Evolutionary conservation across 2,329 filamentous ascomycete genomes (phyloP).

Genomic region (Xylariaceae sp.): DNA sequence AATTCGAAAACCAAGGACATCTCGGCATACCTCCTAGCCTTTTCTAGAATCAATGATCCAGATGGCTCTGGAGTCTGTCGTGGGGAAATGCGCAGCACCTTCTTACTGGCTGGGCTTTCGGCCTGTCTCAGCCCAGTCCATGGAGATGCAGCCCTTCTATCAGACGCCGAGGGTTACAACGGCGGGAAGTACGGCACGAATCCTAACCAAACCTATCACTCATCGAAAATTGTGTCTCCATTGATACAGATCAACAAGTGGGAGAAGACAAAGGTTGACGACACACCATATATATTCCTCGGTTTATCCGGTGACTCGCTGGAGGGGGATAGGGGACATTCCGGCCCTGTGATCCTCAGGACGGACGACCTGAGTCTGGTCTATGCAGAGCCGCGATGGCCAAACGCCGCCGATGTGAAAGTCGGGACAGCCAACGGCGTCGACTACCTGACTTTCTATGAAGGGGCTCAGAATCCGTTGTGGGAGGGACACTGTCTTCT

Average conservation of each 20-base stretch:
- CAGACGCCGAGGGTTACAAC: conserved; percentile 25
- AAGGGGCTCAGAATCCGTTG: conserved; percentile 1
- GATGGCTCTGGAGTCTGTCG: not conserved
- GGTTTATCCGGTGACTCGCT: conserved; percentile 7
- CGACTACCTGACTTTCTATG: conserved; percentile 10
- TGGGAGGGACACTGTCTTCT: conserved; percentile 11
- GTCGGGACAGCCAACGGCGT: conserved; percentile 6
- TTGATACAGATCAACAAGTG: conserved; percentile 30
- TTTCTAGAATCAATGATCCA: not conserved
- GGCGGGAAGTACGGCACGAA: conserved; percentile 21
- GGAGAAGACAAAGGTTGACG: conserved; percentile 21
- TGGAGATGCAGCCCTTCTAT: conserved; percentile 24
- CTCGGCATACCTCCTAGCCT: too few species aligned
- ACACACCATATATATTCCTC: conserved; percentile 30
- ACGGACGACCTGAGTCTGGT: conserved; percentile 32
- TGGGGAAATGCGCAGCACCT: conserved; percentile 15
- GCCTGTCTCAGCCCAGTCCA: conserved; percentile 12
- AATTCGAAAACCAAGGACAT: too few species aligned
- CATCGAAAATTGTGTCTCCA: conserved; percentile 29
- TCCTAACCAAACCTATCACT: conserved; percentile 30
- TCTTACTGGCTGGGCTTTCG: conserved; percentile 37
- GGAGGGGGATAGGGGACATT: conserved; percentile 15
- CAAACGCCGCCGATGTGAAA: conserved; percentile 9
- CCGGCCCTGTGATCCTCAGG: conserved; percentile 32
- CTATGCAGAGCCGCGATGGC: conserved; percentile 27